A percentile compares a stretch with the other conserved stretches of the same genome.
phyloP scores from a whole-genome alignment of 208 protist genomes.

The Angomonas ambiguus region DNA sequence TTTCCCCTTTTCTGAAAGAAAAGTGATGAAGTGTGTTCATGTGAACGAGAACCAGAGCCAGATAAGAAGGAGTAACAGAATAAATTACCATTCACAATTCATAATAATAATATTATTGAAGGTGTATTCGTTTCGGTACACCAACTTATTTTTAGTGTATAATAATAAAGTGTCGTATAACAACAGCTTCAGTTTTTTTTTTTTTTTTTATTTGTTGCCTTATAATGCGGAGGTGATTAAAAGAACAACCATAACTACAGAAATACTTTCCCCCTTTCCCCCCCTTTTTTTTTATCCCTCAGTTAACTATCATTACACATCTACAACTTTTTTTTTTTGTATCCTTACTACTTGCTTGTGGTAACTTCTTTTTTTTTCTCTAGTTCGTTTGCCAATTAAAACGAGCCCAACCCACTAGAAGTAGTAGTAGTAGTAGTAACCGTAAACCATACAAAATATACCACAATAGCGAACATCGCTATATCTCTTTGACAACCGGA shows the following conservation, averaged over 20 bases:
- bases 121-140: no score
- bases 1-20: no score
- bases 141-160: no score
- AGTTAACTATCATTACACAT: not conserved
- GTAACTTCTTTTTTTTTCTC: not conserved
- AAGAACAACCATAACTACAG: not conserved
- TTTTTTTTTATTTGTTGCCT: constrained; percentile 18
- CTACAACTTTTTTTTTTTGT: not conserved
- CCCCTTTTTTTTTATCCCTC: not conserved
- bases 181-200: not conserved
- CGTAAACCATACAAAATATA: no score
- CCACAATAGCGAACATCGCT: no score
- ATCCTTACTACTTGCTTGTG: not conserved
- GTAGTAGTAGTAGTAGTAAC: not conserved
- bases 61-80: no score
- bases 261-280: not conserved
- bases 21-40: no score
- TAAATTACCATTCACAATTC: no score
- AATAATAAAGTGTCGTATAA: no score
- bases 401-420: not conserved
- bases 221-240: not conserved
- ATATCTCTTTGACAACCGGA: no score
- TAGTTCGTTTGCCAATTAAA: not conserved
- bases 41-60: no score
- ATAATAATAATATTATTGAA: no score